Percentiles rank a stretch among this genome's conserved stretches.
These are phyloP conservation scores for Elsinoe australis DNA, from an alignment of 2,329 filamentous ascomycete species.

Conservation along the genomic window DNA sequence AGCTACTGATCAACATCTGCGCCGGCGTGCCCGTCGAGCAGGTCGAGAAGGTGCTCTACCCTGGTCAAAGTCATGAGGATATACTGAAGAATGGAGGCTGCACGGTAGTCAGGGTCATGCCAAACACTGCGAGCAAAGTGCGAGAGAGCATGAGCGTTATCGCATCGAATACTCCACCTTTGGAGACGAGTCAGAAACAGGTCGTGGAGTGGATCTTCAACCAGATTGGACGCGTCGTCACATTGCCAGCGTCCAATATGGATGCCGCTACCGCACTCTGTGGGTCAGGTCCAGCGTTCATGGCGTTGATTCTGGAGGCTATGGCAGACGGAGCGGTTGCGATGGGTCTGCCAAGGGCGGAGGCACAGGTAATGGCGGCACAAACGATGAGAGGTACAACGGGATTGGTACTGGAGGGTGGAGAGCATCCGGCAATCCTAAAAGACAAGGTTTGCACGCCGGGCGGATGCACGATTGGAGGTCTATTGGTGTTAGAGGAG, in stretches of 20 bases:
- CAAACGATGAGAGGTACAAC: constrained; percentile 71
- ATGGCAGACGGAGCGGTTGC: constrained; percentile 70
- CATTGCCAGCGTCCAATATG: constrained; percentile 60
- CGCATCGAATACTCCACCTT: constrained; percentile 52
- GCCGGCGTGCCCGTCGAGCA: constrained; percentile 66
- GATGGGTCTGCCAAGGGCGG: constrained; percentile 65
- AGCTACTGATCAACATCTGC: constrained; percentile 73
- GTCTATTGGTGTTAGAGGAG: constrained; percentile 66
- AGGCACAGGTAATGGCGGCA: constrained; percentile 69
- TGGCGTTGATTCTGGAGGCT: constrained; percentile 66
- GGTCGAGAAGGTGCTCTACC: constrained; percentile 58
- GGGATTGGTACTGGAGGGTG: constrained; percentile 57
- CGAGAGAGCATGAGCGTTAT: constrained; percentile 76
- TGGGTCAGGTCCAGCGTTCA: constrained; percentile 68
- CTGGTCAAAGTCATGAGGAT: constrained; percentile 42
- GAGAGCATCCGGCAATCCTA: constrained; percentile 67
- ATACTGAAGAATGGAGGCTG: constrained; percentile 45
- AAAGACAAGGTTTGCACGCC: constrained; percentile 71
- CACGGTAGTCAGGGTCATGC: constrained; percentile 70
- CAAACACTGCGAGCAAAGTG: constrained; percentile 73
- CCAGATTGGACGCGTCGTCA: constrained; percentile 62
- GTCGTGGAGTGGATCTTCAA: constrained; percentile 71
- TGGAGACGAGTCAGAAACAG: constrained; percentile 45
- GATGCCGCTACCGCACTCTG: constrained; percentile 67
- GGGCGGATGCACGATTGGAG: constrained; percentile 70